These are phyloP conservation scores for Drechslera avenae DNA, from an alignment of 2,329 filamentous ascomycete species.

Conservation along the genomic window DNA sequence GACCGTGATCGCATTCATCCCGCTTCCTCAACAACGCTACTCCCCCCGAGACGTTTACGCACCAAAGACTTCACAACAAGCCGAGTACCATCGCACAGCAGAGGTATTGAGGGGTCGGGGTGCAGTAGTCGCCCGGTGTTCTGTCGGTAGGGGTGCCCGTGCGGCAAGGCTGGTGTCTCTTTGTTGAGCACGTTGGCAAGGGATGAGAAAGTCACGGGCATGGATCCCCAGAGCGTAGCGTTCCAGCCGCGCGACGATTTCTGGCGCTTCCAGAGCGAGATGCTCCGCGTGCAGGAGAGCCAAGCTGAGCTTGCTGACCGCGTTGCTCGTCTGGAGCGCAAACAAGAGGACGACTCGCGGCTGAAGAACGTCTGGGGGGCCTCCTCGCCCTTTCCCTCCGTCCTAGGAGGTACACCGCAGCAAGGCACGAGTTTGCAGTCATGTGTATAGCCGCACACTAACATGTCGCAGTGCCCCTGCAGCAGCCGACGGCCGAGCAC, in stretches of 20 bases:
- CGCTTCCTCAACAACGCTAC: background rate
- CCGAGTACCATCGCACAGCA: background rate
- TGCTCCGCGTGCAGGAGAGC: conserved; percentile 64
- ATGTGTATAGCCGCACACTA: conserved; percentile 11
- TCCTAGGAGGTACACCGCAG: conserved; percentile 80
- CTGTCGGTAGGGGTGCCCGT: conserved; percentile 17
- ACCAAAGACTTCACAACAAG: background rate
- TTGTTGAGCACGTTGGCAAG: conserved; percentile 29
- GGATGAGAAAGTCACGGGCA: conserved; percentile 48
- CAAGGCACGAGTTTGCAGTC: conserved; percentile 66
- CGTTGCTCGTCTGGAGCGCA: conserved; percentile 64
- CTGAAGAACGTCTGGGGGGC: conserved; percentile 88
- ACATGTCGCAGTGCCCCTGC: conserved; percentile 68
- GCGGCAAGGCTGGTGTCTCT: conserved; percentile 28
- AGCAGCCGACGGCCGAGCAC: conserved; percentile 78
- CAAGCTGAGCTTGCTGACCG: conserved; percentile 67
- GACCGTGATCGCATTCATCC: too few species aligned
- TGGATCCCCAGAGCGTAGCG: conserved; percentile 67
- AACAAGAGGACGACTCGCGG: conserved; percentile 66
- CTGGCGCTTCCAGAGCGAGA: conserved; percentile 67
- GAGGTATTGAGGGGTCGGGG: conserved; percentile 9
- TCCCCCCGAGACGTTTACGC: conserved; percentile 1
- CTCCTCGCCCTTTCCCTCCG: conserved; percentile 84
- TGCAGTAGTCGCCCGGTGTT: conserved; percentile 15
- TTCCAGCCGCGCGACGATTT: conserved; percentile 69